A percentile compares a stretch with the other conserved stretches of the same genome.
Evolutionary conservation across 805 yeast genomes (phyloP).

Genomic region (Candida jianshihensis): DNA sequence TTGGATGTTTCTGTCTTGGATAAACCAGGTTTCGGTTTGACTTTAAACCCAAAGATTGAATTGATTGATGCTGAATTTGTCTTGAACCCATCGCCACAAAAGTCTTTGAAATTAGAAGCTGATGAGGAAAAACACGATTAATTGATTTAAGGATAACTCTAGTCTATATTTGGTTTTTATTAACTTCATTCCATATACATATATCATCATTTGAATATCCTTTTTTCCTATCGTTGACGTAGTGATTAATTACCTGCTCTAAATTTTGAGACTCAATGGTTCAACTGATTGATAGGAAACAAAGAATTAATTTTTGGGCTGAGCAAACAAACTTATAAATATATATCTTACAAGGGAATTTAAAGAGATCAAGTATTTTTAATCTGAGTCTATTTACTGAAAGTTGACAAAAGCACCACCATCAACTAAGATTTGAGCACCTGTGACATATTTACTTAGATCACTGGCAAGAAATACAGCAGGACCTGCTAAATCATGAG

Average conservation of each 20-base stretch:
- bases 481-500: slow-evolving; percentile 35
- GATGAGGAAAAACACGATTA: neutral
- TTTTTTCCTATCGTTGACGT: too few relatives aligned
- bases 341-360: too few relatives aligned
- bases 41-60: slow-evolving; percentile 35
- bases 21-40: slow-evolving; percentile 45
- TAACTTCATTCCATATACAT: neutral
- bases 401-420: slow-evolving; percentile 41
- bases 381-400: slow-evolving; percentile 35
- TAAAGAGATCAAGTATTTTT: too few relatives aligned
- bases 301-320: too few relatives aligned
- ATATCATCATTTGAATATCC: too few relatives aligned
- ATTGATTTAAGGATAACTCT: too few relatives aligned
- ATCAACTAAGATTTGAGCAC: slow-evolving; percentile 37
- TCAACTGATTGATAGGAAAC: too few relatives aligned
- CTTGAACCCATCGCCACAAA: slow-evolving; percentile 34
- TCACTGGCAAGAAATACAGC: slow-evolving; percentile 36
- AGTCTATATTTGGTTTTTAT: neutral
- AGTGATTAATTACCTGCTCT: too few relatives aligned
- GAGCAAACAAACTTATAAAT: too few relatives aligned
- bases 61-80: slow-evolving; percentile 34
- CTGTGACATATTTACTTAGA: slow-evolving; percentile 30
- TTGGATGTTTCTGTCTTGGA: slow-evolving; percentile 33
- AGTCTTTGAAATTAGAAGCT: slow-evolving; percentile 20
- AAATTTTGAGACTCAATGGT: too few relatives aligned